Evolutionary conservation across 2,329 filamentous ascomycete species (phyloP).

Genomic region (Neonectria faginata): DNA sequence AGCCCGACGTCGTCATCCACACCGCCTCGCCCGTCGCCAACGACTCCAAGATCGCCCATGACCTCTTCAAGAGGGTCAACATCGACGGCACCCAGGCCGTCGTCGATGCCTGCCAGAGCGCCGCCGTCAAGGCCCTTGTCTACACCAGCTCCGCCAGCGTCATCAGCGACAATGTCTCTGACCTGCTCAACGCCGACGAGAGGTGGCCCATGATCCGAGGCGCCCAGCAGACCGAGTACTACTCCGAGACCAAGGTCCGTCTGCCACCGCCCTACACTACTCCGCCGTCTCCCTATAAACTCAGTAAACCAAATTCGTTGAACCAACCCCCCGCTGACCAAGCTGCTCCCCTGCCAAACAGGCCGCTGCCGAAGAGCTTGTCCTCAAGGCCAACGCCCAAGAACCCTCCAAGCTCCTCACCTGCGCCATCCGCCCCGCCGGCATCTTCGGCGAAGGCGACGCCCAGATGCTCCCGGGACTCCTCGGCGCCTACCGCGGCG

Average conservation of each 20-base stretch:
- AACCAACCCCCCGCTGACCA: not conserved
- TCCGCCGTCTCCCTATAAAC: not conserved
- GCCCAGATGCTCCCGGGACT: constrained; percentile 79
- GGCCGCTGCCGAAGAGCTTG: constrained; percentile 84
- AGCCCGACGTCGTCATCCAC: constrained; percentile 89
- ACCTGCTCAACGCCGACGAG: constrained; percentile 89
- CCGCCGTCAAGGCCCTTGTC: constrained; percentile 83
- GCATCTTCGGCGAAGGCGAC: constrained; percentile 93
- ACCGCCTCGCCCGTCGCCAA: constrained; percentile 79
- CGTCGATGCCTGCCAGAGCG: constrained; percentile 76
- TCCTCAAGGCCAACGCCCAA: constrained; percentile 78
- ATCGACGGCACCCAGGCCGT: constrained; percentile 86
- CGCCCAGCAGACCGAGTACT: constrained; percentile 79
- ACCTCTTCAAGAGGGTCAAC: constrained; percentile 84
- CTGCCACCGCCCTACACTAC: not conserved
- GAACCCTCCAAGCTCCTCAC: constrained; percentile 74
- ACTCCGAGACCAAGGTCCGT: constrained; percentile 87
- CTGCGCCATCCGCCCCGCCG: constrained; percentile 84
- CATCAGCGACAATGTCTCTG: constrained; percentile 81
- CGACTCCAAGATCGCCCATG: constrained; percentile 66
- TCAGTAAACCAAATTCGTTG: not conserved
- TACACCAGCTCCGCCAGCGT: constrained; percentile 93
- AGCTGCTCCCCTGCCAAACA: constrained; percentile 13
- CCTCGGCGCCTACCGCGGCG: constrained; percentile 75
- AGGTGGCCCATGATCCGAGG: constrained; percentile 81